A percentile compares a stretch with the other conserved stretches of the same genome.
phyloP scores from a whole-genome alignment of 1,139 yeast species.

The Saccharomyces pastorianus region DNA sequence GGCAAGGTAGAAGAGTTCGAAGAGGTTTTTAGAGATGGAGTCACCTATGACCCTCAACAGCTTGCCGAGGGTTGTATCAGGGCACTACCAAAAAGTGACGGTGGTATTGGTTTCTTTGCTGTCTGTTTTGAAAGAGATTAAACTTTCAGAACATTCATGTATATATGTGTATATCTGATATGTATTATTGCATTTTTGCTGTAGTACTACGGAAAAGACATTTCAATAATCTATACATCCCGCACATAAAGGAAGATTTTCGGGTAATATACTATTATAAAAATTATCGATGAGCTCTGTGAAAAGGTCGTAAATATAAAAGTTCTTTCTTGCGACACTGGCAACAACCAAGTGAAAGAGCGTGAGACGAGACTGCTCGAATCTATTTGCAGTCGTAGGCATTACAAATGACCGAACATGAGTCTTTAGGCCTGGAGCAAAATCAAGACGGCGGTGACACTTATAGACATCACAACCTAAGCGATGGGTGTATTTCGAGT shows the following conservation, averaged over 20 bases:
- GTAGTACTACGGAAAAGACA: background rate
- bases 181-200: background rate
- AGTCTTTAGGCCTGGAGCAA: background rate
- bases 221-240: background rate
- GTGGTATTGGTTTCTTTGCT: constrained; percentile 96
- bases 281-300: background rate
- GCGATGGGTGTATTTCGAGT: background rate
- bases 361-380: background rate
- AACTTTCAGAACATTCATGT: background rate
- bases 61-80: constrained; percentile 84
- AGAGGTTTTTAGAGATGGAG: constrained; percentile 38
- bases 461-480: background rate
- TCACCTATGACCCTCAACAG: constrained; percentile 34
- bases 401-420: background rate
- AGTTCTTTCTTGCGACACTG: background rate
- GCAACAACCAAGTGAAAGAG: background rate
- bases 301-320: background rate
- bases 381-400: background rate
- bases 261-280: background rate
- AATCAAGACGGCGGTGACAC: background rate
- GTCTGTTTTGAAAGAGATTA: constrained; percentile 38
- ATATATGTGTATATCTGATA: background rate
- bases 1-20: constrained; percentile 65
- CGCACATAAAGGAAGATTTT: background rate
- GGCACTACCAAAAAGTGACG: constrained; percentile 77